Evolutionary conservation across 768 basidiomycete species (phyloP), one percentile per base, ranked within the genome.

Genomic region (Podaxis pistillaris): DNA sequence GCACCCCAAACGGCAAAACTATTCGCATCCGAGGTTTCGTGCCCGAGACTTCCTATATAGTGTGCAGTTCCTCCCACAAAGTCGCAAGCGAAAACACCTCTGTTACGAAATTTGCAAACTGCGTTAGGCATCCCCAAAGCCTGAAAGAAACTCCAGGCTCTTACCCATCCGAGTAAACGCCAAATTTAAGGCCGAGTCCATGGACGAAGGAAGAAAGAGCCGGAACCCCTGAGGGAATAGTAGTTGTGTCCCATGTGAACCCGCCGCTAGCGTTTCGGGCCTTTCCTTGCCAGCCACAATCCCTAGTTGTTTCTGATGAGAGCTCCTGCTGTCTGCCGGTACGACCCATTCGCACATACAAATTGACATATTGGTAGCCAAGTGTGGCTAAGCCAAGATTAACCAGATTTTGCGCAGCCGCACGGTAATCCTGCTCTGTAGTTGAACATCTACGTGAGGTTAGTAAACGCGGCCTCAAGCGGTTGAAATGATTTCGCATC

Each of bases 121-220:
- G 19, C 3, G 37, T 54, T 51, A 60, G 47, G 15, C 13, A 50
- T 19, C 9, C 19, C n/a, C 7, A 11, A 11, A 17, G 19, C 19
- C 49, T 4, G 24, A 13, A 22, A 9, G 26, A 15, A 12, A 4
- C 5, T 50, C 5, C 41, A 44, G 13, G 9, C 11, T 57, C 72
- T 36, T 67, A 78, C 79, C 72, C 77, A 47, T 71, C 66, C 63
- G 91, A 91, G 83, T 75, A 81, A 83, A 73, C 85, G 77, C 70
- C 91, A 87, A 76, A 92, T 82, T 65, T 87, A 83, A 71, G 86
- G 7, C 78, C 79, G 33, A 75, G 67, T 50, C 67, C 68, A 60
- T 78, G 77, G 19, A 79, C 66, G 58, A 75, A 79, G 13, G 75
- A 69, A 19, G 72, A 72, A 50, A 80, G 67, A 1, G 78, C 75